Evolutionary conservation across 2,329 filamentous ascomycete genomes (phyloP), one percentile per base, ranked within the genome.

Genomic region (Paraconiothyrium brasiliense): DNA sequence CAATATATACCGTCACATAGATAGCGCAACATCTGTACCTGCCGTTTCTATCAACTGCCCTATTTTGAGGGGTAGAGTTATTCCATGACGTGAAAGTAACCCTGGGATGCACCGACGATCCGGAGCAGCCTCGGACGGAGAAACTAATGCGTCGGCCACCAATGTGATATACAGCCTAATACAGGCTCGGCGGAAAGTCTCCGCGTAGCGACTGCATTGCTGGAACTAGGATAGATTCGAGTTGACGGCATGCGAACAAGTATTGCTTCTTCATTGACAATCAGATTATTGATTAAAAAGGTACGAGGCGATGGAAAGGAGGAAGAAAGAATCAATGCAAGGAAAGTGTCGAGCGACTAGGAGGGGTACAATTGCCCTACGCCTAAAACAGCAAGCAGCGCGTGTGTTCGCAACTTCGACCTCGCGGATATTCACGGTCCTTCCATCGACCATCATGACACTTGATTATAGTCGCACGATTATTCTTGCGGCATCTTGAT

Each of bases 161-260:
- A 54, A 46, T 46, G 22, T 44, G 27, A 34, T 44, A 34, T 32
- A 44, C 46, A 54, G 52, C 52, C 52, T 44, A 34, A 54, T 54
- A 44, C 52, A 46, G 24, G 39, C 27, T 44, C 52, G 52, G 39
- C 39, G 16, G 27, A 34, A 46, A 32, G 52, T 34, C 32, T 20
- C 39, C 39, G 52, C 52, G 24, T 46, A 39, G 22, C 35, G 22
- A 41, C 37, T 20, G 22, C 49, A 22, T 22, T 52, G 32, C 34
- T 52, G 32, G n/a, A 14, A 35, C 20, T 37, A 37, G 34, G 20
- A 6, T 10, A 16, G 34, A 2, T 32, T 34, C 3, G 13, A 16
- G n/a, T 20, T 13, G 32, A 8, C n/a, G 34, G 30, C 32, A 16
- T 5, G 20, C 32, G 32, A 10, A 22, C n/a, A 39, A 7, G 22